phyloP scores from a whole-genome alignment of 129 eudicot genomes.

The Arctium minus region DNA sequence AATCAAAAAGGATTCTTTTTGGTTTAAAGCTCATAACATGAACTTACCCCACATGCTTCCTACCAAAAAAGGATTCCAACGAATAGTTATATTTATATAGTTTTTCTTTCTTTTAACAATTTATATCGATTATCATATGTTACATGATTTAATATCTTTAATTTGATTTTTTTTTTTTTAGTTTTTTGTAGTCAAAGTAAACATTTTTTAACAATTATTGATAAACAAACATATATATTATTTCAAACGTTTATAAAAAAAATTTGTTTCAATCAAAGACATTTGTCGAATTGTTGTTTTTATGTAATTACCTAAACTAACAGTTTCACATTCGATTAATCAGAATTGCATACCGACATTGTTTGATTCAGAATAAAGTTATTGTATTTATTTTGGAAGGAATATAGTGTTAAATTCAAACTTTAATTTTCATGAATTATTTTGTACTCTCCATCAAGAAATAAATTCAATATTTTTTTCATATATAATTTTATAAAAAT shows the following conservation, averaged over 20 bases:
- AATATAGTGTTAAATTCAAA: not conserved
- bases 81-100: not conserved
- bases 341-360: not conserved
- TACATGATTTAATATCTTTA: not conserved
- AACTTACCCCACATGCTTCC: not conserved
- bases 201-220: not conserved
- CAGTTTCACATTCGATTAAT: not conserved
- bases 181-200: not conserved
- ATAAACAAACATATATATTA: not conserved
- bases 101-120: not conserved
- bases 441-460: too few relatives aligned
- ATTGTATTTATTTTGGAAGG: not conserved
- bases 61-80: not conserved
- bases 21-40: not conserved
- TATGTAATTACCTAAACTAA: not conserved
- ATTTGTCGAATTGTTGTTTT: not conserved
- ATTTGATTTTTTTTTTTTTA: not conserved
- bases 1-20: not conserved
- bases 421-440: too few relatives aligned
- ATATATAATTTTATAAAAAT: too few relatives aligned
- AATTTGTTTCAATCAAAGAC: not conserved
- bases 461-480: too few relatives aligned
- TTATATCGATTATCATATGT: not conserved
- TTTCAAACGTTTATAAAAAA: not conserved
- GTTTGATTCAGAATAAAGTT: too few relatives aligned